Conservation (phyloP, 2,329 filamentous ascomycete species). For the Neonectria punicea region DNA sequence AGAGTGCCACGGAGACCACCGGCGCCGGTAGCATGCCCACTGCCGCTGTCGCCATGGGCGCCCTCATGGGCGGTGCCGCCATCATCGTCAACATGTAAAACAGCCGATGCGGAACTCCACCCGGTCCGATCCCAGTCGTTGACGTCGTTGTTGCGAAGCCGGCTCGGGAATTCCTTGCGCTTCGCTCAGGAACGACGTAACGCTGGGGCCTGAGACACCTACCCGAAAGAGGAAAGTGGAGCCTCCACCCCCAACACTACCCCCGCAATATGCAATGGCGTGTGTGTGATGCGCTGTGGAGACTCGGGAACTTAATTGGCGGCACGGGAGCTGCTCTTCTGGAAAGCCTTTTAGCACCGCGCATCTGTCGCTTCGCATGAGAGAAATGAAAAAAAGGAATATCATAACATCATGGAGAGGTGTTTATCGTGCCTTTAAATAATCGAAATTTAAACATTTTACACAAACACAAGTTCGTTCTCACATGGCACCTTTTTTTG, state of each 20-base stretch:
- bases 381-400: background rate
- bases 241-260: background rate
- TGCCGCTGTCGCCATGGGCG: constrained; percentile 57
- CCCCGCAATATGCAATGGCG: background rate
- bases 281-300: background rate
- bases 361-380: constrained; percentile 16
- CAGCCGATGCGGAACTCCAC: background rate
- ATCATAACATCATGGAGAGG: background rate
- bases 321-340: background rate
- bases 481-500: background rate
- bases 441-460: background rate
- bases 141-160: background rate
- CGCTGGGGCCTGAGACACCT: background rate
- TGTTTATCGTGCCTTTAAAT: background rate
- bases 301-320: constrained; percentile 20
- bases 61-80: constrained; percentile 59
- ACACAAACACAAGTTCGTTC: too few relatives aligned
- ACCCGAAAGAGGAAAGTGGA: constrained; percentile 1
- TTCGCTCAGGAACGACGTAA: background rate
- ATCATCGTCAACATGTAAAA: constrained; percentile 58
- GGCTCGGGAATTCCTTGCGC: background rate
- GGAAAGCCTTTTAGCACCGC: constrained; percentile 7
- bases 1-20: constrained; percentile 26
- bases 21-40: constrained; percentile 51
- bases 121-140: background rate